Evolutionary conservation across 1,284 basidiomycete species (phyloP), one percentile per base, ranked within the genome.

Genomic region (Ganoderma leucocontextum): DNA sequence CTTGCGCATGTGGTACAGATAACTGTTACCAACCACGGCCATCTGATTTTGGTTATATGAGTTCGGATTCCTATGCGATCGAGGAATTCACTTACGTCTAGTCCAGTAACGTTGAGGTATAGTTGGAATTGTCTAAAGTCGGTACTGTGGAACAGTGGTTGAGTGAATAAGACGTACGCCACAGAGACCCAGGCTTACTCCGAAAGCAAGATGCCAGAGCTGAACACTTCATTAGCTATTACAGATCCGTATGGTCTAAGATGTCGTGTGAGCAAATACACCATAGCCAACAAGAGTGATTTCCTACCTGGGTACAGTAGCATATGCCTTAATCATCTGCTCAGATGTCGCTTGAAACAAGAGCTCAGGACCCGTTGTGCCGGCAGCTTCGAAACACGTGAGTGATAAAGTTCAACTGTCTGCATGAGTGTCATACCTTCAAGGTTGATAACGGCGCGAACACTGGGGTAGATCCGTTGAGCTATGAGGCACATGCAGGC

Each of bases 331-430:
- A 22, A 99, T 94, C 95, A 99, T 98, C 78, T 96, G 90, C 71
- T 93, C 89, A 15, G 94, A 96, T 0, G 95, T 98, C 0, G 97
- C 97, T 82, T 99, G 97, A 85, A 99, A 99, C 15, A 99, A 86
- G 9, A 99, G 84, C 75, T 97, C 95, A 29, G 91, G 93, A 0
- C 97, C 97, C 6, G 89, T 92, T 0, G 92, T 91, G 0, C 97
- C 97, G 49, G 95, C 96, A 55, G 96, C 95, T 90, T 35, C 3
- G 15, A 22, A 13, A 19, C 22, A n/a, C 44, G 61, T 41, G 61
- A 61, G 52, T 36, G 42, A 0, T 19, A 0, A 0, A 25, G 36
- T 29, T 59, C 41, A 44, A 22, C 6, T 35, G 17, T 15, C 22
- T 58, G 29, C 38, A 39, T n/a, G 6, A 17, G 35, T 15, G 13